Base-by-base conservation (phyloP, 2,329 filamentous ascomycete species). In the Penicillium sp. region DNA sequence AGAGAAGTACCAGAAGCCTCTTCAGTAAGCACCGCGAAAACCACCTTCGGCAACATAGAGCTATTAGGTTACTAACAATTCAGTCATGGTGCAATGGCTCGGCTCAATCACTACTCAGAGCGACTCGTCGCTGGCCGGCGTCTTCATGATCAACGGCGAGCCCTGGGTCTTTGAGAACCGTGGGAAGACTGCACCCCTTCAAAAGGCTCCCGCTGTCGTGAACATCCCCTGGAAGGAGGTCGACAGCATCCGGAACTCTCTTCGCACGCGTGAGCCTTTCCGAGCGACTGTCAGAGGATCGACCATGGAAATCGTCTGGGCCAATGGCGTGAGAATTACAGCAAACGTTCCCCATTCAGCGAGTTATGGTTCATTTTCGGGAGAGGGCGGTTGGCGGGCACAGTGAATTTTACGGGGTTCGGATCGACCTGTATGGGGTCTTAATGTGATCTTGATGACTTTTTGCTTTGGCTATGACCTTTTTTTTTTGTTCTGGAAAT, bases 201-300 rank as follows among this genome's bases (percentile, higher is more conserved):
- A 54, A 40, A 24, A 22, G 10, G 51, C 51, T 9, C 51, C 51
- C 9, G 51, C 51, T 14, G 51, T 54, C 18, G 51, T 54, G 11
- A 50, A 54, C 40, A 54, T 54, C 10, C 51, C 51, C 13, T 54
- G 51, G 51, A 54, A 50, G 21, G 51, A 54, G 24, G 32, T 54
- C 8, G 51, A 41, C 27, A 54, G 32, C 16, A 50, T 54, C 32
- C 46, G 46, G 3, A 34, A 48, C 21, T 54, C 46, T 5, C 27
- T 54, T 1, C 46, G 36, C 13, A 34, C 10, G 10, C 40, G 51
- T 10, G 51, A 54, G 24, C 51, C 51, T 10, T 54, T 54, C 21
- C 44, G 46, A 0, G 51, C 51, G 24, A 54, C 34, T 50, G 29
- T 54, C 29, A 45, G 43, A 16, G 51, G 51, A 24, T 54, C 51